These are phyloP conservation scores for Heliamphora pulchella DNA, from an alignment of 179 eudicot species.

Conservation along the genomic window DNA sequence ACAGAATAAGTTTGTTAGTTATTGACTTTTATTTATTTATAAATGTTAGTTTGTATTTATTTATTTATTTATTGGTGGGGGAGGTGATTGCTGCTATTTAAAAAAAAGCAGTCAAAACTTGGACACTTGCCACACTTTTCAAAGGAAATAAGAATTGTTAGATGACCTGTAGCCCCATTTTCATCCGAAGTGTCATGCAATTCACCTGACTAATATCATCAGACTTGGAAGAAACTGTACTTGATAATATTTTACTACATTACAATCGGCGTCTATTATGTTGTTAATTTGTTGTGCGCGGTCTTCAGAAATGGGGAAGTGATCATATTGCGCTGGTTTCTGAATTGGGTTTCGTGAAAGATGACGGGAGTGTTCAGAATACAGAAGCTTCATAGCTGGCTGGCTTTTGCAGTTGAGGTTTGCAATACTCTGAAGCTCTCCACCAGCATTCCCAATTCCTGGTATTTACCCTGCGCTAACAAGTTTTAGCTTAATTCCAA, in stretches of 20 bases:
- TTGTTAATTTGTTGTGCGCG: conserved; percentile 9
- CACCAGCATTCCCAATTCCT: background rate
- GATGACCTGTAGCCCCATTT: conserved; percentile 8
- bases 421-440: conserved; percentile 4
- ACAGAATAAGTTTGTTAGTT: background rate
- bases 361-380: conserved; percentile 7
- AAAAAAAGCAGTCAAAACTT: background rate
- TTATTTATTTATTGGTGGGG: background rate
- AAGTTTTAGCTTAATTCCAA: background rate
- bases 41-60: background rate
- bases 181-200: background rate
- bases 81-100: background rate
- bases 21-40: background rate
- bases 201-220: background rate
- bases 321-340: conserved; percentile 92
- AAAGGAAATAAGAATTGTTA: conserved; percentile 30
- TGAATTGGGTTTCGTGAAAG: conserved; percentile 63
- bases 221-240: background rate
- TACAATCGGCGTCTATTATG: background rate
- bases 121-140: background rate
- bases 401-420: conserved; percentile 1
- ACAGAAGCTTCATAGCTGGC: conserved; percentile 13
- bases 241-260: background rate
- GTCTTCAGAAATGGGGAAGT: conserved; percentile 95
- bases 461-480: background rate